A percentile compares a stretch with the other conserved stretches of the same genome.
phyloP scores from a whole-genome alignment of 768 basidiomycete genomes.

The Termitomyces sp. region DNA sequence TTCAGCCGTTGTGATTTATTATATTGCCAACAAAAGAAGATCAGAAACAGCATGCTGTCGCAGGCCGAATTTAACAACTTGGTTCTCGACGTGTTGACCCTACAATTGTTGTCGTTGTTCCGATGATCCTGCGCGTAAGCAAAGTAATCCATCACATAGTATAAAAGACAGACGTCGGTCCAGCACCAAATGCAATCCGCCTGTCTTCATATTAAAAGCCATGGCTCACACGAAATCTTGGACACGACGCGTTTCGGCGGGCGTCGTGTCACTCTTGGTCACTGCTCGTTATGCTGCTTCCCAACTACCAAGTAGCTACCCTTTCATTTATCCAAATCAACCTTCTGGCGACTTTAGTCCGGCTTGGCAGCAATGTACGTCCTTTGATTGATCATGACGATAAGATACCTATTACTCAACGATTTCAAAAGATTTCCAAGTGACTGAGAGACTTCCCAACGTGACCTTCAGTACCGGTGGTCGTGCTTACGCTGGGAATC shows the following conservation, averaged over 20 bases:
- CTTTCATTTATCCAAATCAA: slow-evolving; percentile 41
- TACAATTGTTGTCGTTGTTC: slow-evolving; percentile 2
- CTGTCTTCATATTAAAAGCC: neutral
- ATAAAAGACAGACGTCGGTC: neutral
- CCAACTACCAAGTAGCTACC: slow-evolving; percentile 36
- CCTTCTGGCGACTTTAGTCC: slow-evolving; percentile 44
- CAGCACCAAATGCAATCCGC: neutral
- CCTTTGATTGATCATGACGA: neutral
- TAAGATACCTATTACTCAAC: neutral
- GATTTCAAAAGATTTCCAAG: slow-evolving; percentile 45
- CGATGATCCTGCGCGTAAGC: neutral
- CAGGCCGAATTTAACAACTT: neutral
- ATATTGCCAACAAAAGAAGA: slow-evolving; percentile 2
- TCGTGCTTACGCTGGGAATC: slow-evolving; percentile 59
- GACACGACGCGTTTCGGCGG: slow-evolving; percentile 17
- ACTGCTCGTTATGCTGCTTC: slow-evolving; percentile 18
- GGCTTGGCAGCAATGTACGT: slow-evolving; percentile 58
- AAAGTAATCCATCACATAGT: neutral
- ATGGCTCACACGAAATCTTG: slow-evolving; percentile 17
- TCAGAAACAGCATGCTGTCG: neutral
- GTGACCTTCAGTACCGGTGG: slow-evolving; percentile 46
- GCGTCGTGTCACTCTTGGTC: slow-evolving; percentile 18
- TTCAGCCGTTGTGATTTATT: neutral
- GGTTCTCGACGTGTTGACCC: neutral
- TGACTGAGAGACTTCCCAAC: slow-evolving; percentile 51